Base-by-base conservation (phyloP, 306 rosid species). In the Oemleria cerasiformis region DNA sequence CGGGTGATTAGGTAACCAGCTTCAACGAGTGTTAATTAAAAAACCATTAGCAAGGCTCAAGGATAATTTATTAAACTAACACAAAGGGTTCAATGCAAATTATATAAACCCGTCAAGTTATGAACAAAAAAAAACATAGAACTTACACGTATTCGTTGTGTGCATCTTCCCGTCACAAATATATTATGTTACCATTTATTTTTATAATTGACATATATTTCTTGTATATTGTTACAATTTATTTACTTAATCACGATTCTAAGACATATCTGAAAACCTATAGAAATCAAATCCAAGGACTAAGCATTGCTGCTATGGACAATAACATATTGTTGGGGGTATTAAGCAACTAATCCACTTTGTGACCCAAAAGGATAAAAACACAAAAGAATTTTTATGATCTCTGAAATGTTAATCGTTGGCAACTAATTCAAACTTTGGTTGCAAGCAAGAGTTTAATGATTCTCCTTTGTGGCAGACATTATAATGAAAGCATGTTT, bases 1-100 rank as follows among this genome's bases (percentile, higher is more conserved):
- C 19, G 25, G 41, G 65, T 21, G 55, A 42, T 55, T 63, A 56
- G 73, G 73, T 70, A 41, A 55, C 56, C 42, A 55, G 65, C 61
- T 55, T 42, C 54, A 0, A 55, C 41, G 42, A 23, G 16, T 13
- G 11, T 30, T 39, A 23, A 55, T 23, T 0, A 56, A 42, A 9
- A 13, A 54, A 17, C 3, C 8, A 41, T 19, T 41, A 11, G 15
- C 15, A 40, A 69, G 19, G 73, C 1, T 54, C 34, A 25, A 36
- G 6, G 49, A 51, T 68, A 51, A 6, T 36, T 51, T 38, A 51
- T 55, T 51, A n/a, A n/a, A 50, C 7, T 9, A 67, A 12, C 45
- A 0, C 9, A 34, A 30, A 25, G 3, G 34, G 57, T 23, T 10
- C 0, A 17, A 5, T 34, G 25, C 17, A 34, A 50, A 36, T 19